Base-by-base conservation (phyloP, 2,329 filamentous ascomycete genomes). In the Bimuria novae-zelandiae region DNA sequence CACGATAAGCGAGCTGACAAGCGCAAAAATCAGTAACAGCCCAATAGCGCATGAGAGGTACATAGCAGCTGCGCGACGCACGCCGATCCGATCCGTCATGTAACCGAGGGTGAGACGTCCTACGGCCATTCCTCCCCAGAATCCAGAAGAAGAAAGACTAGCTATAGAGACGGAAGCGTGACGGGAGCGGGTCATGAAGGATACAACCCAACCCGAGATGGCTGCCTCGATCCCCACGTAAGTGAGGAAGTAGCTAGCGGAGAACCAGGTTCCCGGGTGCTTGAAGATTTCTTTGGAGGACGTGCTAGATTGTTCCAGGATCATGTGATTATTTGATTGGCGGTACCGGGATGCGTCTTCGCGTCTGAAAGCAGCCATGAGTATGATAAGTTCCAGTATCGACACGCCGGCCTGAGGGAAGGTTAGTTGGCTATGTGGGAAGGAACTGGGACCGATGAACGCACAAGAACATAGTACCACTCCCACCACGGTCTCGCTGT, bases 131-230 rank as follows among this genome's bases (percentile, higher is more conserved):
- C 77, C 77, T 16, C 70, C 63, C 73, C 77, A 79, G 59, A 77
- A 80, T 0, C 71, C 72, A 1, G 77, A 77, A 0, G 76, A 77
- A 8, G 75, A 73, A 0, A 79, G 60, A 7, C 73, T 74, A 4
- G 77, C 71, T 0, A 75, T 55, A 11, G 74, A 73, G 0, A 69
- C 62, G 3, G 74, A 67, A 0, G 71, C 65, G 35, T 74, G 63
- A 4, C 76, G 76, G 12, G 70, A 65, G 2, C 77, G 72, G 3
- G 66, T 63, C 75, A 79, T 79, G 64, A 76, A 80, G 0, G 76
- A 73, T 1, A 79, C 72, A 8, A 80, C 69, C 78, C 78, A 80
- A 27, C 76, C 76, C 2, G 75, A 78, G 0, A 79, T 76, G 0
- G 74, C 73, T 17, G 72, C 71, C 54, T 80, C 78, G 14, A 74